Evolutionary conservation across 495 filamentous ascomycete species (phyloP).

Genomic region (Daldinia grandis): DNA sequence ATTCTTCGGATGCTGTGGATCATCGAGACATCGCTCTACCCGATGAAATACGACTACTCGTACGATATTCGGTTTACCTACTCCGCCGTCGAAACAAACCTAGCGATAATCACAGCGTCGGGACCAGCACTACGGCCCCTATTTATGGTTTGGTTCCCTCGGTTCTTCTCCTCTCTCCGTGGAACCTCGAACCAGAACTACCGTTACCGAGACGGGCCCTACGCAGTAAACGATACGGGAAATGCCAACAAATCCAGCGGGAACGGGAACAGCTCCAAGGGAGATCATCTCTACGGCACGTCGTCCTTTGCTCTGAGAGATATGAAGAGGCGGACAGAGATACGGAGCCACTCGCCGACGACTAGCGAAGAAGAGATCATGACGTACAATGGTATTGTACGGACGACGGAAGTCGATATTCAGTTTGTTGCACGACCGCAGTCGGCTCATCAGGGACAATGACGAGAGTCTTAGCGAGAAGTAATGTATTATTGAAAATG

Average conservation of each 20-base stretch:
- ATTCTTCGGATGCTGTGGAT: slow-evolving; percentile 51
- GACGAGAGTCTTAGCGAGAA: not conserved
- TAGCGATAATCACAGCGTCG: slow-evolving; percentile 63
- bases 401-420: slow-evolving; percentile 50
- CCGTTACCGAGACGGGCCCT: slow-evolving; percentile 25
- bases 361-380: slow-evolving; percentile 56
- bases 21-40: slow-evolving; percentile 35
- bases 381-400: slow-evolving; percentile 55
- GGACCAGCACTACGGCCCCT: slow-evolving; percentile 54
- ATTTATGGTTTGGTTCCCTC: slow-evolving; percentile 54
- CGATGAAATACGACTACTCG: slow-evolving; percentile 39
- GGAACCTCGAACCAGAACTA: slow-evolving; percentile 35
- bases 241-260: slow-evolving; percentile 32
- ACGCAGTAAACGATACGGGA: slow-evolving; percentile 24
- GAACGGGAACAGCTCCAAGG: slow-evolving; percentile 17
- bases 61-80: slow-evolving; percentile 59
- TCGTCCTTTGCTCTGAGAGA: slow-evolving; percentile 43
- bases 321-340: slow-evolving; percentile 46
- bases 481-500: slow-evolving; percentile 13
- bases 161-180: slow-evolving; percentile 42
- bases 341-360: slow-evolving; percentile 49
- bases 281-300: slow-evolving; percentile 26
- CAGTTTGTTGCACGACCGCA: slow-evolving; percentile 27
- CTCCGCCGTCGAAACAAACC: slow-evolving; percentile 63
- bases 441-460: slow-evolving; percentile 5